Base-by-base conservation (phyloP, 164 flowering plant genomes). In the Annona cherimola region DNA sequence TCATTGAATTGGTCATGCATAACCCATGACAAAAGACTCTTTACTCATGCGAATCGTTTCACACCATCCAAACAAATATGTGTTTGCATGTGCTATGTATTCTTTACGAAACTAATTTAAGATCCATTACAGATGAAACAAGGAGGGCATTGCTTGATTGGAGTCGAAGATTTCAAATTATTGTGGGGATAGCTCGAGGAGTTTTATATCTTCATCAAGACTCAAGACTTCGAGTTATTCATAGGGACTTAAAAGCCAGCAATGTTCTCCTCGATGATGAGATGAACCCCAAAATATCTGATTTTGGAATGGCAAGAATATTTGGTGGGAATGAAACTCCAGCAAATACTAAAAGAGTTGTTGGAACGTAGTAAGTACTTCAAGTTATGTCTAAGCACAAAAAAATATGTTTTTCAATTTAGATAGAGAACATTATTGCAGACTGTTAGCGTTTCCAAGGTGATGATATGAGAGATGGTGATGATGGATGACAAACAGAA, bases 141-240 rank as follows among this genome's bases (percentile, higher is more conserved):
- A 72, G 26, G 41, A 63, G 66, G 1, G 4, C 2, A 2, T 43
- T 12, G 35, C 18, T 82, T 42, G 71, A 76, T 61, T 82, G 85
- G 81, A 26, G 46, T 35, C 71, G 19, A 7, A 81, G 83, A 5
- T 71, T 74, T 46, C 69, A 70, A 39, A 79, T 80, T 8, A 77
- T 82, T 1, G 45, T 14, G 19, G 90, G 91, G 12, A 81, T 87
- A 19, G 83, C 89, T 14, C 78, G 86, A 45, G 91, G 91, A 7
- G 42, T 89, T 63, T 75, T 86, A 5, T 89, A 89, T 69, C 86
- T 89, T 59, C 94, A 89, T 55, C 82, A 83, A 20, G 94, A 87
- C 61, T 89, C 90, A 8, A 73, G 83, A n/a, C 72, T 84, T 11
- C 68, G 69, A 46, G 81, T 89, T 8, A 84, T 89, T 8, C 93